Percentiles rank a stretch among this genome's conserved stretches.
phyloP scores from a whole-genome alignment of 1,139 yeast genomes.

The Protomyces lactucae-debilis region DNA sequence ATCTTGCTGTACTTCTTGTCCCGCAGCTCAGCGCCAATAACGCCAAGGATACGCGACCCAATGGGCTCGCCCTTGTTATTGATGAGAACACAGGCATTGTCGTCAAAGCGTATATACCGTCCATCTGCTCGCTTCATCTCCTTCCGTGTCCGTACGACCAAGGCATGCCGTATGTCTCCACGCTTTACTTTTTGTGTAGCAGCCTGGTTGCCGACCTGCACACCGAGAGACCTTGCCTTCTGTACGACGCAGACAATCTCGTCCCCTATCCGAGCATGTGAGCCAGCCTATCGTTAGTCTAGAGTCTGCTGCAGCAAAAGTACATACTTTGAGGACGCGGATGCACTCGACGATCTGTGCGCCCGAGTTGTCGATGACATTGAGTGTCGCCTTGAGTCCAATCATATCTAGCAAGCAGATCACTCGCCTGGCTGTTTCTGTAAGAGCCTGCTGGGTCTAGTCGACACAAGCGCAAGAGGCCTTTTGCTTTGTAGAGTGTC shows the following conservation, averaged over 20 bases:
- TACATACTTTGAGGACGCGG: constrained; percentile 64
- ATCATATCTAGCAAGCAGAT: constrained; percentile 31
- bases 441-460: no score
- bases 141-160: constrained; percentile 87
- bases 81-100: constrained; percentile 91
- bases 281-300: constrained; percentile 51
- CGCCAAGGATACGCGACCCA: constrained; percentile 75
- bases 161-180: constrained; percentile 95
- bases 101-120: constrained; percentile 79
- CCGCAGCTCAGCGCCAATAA: constrained; percentile 86
- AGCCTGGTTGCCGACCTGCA: constrained; percentile 45
- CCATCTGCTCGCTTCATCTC: constrained; percentile 85
- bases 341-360: constrained; percentile 94
- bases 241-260: constrained; percentile 92
- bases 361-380: constrained; percentile 46
- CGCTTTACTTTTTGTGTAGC: constrained; percentile 72
- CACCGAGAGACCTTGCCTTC: constrained; percentile 66
- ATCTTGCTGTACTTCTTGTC: constrained; percentile 81
- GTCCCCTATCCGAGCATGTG: constrained; percentile 50
- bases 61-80: constrained; percentile 85
- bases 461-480: no score
- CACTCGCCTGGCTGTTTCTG: no score
- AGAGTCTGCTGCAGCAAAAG: neutral
- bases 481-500: no score
- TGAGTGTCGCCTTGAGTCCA: constrained; percentile 33